Base-by-base conservation (phyloP, 2,329 filamentous ascomycete species). In the Fusarium sp. region DNA sequence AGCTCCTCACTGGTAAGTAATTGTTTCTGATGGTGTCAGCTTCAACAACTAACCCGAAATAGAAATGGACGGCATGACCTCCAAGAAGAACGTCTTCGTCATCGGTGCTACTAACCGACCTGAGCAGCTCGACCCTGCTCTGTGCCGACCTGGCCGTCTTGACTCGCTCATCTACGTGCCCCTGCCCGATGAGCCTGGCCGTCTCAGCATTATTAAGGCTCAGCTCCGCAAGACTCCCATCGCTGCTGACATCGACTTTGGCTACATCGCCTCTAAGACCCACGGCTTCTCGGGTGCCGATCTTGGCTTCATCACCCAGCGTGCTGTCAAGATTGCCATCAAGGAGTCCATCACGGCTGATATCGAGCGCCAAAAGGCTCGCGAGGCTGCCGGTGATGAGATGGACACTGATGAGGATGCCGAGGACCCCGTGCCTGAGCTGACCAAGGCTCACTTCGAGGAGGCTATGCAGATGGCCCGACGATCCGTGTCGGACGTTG, bases 31-130 rank as follows among this genome's bases (percentile, higher is more conserved):
- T 16, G n/a, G 6, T 14, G 1, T 16, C 20, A 6, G 11, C 18
- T 33, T 14, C 20, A 60, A 55, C 62, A 64, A 75, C 84, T 89
- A 81, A 88, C 75, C 46, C 9, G 50, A 29, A 18, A 14, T 69
- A 91, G 93, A 98, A 89, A 97, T 98, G 95, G 95, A 98, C 75
- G 95, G 95, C 77, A 98, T 98, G 95, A 98, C 95, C 49, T 97
- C 95, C 38, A 99, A 99, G 92, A 99, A 99, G 92, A 99, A 99
- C 81, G 96, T 99, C 71, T 99, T 99, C 83, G 96, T 99, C 72
- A 99, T 99, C 76, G 96, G 96, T 81, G 96, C 96, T 49, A 99
- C 96, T 82, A 99, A 99, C 86, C 89, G 96, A 85, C 96, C 96
- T 44, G 96, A 99, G 85, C 96, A 98, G 85, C 92, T 99, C 65